Conservation (phyloP, 805 yeast genomes). For the Metschnikowia drakensbergensis region DNA sequence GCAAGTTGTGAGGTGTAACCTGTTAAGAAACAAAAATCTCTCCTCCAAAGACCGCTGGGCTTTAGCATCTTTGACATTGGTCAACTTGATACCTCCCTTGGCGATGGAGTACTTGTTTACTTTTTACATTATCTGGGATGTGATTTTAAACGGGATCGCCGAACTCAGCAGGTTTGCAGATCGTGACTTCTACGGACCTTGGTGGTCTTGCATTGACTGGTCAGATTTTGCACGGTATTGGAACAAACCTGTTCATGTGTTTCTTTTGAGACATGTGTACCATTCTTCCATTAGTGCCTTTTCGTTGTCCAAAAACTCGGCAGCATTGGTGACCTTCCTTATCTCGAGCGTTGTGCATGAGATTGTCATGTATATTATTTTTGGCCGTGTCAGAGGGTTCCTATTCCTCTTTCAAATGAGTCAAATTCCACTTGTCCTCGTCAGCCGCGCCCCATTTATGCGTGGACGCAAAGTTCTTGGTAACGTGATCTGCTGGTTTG, state of each 20-base stretch:
- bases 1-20: slow-evolving; percentile 55
- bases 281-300: slow-evolving; percentile 82
- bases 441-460: slow-evolving; percentile 59
- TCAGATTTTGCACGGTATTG: slow-evolving; percentile 89
- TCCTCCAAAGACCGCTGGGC: slow-evolving; percentile 4
- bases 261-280: slow-evolving; percentile 87
- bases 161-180: slow-evolving; percentile 86
- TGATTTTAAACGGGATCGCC: slow-evolving; percentile 83
- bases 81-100: slow-evolving; percentile 80
- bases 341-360: slow-evolving; percentile 86
- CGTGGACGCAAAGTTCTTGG: slow-evolving; percentile 59
- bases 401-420: slow-evolving; percentile 76
- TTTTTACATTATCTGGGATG: slow-evolving; percentile 93
- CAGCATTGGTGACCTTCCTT: slow-evolving; percentile 74
- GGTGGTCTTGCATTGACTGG: slow-evolving; percentile 98
- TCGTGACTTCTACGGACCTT: slow-evolving; percentile 88
- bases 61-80: slow-evolving; percentile 32
- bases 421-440: slow-evolving; percentile 73
- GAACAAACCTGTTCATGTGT: slow-evolving; percentile 92
- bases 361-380: slow-evolving; percentile 85
- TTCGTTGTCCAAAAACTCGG: slow-evolving; percentile 57
- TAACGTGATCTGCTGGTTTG: slow-evolving; percentile 84
- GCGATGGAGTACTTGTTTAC: slow-evolving; percentile 68
- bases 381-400: slow-evolving; percentile 76
- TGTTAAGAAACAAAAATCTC: slow-evolving; percentile 35